phyloP scores from a whole-genome alignment of 2,329 filamentous ascomycete genomes.

The Knufia petricola region DNA sequence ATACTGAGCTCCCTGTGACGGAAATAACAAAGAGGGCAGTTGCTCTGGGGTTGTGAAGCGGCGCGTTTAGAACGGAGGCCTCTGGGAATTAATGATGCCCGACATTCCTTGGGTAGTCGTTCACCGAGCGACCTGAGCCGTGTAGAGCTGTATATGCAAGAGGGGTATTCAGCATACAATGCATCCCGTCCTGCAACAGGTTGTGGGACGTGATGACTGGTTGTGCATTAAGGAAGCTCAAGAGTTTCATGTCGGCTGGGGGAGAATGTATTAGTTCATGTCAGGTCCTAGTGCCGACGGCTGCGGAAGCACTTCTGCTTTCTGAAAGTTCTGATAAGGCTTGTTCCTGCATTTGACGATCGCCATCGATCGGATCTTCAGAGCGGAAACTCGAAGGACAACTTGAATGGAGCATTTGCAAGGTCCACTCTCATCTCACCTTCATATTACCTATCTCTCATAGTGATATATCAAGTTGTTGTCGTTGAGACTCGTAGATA shows the following conservation, averaged over 20 bases:
- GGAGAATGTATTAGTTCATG: too few relatives aligned
- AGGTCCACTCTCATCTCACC: neutral
- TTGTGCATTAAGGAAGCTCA: too few relatives aligned
- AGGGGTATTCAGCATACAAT: too few relatives aligned
- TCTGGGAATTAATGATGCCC: too few relatives aligned
- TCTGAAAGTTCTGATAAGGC: slow-evolving; percentile 10
- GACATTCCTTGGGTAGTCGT: too few relatives aligned
- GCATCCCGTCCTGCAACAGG: too few relatives aligned
- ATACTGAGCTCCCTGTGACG: neutral
- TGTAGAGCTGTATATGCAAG: too few relatives aligned
- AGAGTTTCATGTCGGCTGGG: too few relatives aligned
- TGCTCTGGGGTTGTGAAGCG: too few relatives aligned
- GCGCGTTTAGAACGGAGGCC: too few relatives aligned
- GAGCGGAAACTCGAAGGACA: neutral
- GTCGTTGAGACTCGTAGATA: neutral
- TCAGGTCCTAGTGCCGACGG: neutral
- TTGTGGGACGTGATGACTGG: too few relatives aligned
- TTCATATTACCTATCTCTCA: neutral
- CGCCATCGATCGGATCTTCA: neutral
- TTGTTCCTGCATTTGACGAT: neutral
- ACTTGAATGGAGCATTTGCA: neutral
- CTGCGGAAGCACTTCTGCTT: neutral
- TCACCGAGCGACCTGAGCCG: too few relatives aligned
- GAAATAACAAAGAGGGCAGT: neutral
- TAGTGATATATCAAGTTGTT: neutral